Evolutionary conservation across 2,329 filamentous ascomycete genomes (phyloP), one percentile per base, ranked within the genome.

Genomic region (Fusarium solani-melongenae): DNA sequence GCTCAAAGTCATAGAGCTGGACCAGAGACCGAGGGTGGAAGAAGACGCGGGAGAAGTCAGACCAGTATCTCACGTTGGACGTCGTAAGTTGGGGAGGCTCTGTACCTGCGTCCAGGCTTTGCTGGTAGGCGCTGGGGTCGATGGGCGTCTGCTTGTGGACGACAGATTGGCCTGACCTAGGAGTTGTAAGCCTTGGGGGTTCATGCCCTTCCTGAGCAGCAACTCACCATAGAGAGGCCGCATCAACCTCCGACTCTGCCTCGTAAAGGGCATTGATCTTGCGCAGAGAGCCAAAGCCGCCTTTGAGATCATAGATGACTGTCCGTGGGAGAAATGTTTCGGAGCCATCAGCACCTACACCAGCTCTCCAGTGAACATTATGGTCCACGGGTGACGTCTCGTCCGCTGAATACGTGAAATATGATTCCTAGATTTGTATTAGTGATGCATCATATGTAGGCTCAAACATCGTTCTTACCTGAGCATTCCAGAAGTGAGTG

Each of bases 401-500:
- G n/a, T 83, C 70, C 53, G 89, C 85, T 2, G 87, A 87, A 79
- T 98, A 98, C 15, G 95, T 98, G 80, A 98, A 98, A 83, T 99
- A 99, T 1, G 96, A 98, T 87, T 99, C 96, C 93, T 98, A 72
- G 12, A 2, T 7, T 12, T 12, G 22, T 5, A 49, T 77, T 9
- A 76, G 76, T 8, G 14, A 20, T 9, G 15, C 5, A 5, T 7
- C 17, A 17, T 34, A 15, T 14, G 34, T 6, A 31, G 4, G 10
- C 38, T 11, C 46, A 11, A 6, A 9, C 27, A 6, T n/a, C 22
- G 10, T 14, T 31, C 34, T 12, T 61, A 94, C 94, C 87, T 98
- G 96, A 7, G 93, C 88, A 79, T 99, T 99, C 96, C 96, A 99
- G 82, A 98, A 99, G 85, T 99, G 96, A 0, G 95, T 97, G 33